phyloP scores from a whole-genome alignment of 2,329 filamentous ascomycete species.

The Neurospora sp. region DNA sequence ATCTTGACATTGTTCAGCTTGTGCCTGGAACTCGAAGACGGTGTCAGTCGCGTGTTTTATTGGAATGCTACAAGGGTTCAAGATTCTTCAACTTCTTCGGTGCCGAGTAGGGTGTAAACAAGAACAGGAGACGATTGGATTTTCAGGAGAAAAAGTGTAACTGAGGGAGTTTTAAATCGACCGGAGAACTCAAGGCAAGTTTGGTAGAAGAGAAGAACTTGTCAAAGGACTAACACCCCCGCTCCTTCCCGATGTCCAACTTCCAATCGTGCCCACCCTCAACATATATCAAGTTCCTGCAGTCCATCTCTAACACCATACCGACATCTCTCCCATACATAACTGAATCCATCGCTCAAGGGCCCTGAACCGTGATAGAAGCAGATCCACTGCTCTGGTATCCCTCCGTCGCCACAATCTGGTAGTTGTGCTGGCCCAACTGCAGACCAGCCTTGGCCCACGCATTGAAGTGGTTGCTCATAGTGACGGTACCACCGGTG shows the following conservation, averaged over 20 bases:
- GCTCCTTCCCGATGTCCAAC: neutral
- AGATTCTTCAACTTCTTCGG: neutral
- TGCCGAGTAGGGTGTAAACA: neutral
- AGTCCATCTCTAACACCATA: neutral
- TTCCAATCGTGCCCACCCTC: neutral
- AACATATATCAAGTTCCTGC: neutral
- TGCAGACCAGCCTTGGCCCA: constrained; percentile 35
- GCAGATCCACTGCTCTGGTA: constrained; percentile 21
- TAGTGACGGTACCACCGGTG: constrained; percentile 37
- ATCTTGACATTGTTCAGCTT: neutral
- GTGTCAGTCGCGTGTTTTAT: neutral
- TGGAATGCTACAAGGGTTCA: neutral
- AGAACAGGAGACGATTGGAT: neutral
- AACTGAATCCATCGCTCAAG: neutral
- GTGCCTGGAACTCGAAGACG: neutral
- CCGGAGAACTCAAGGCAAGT: neutral
- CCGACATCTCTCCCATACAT: neutral
- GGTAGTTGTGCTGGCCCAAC: constrained; percentile 39
- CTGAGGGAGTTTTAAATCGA: neutral
- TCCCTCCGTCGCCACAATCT: constrained; percentile 42
- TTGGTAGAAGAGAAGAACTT: neutral
- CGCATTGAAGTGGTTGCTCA: constrained; percentile 41
- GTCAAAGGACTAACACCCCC: neutral
- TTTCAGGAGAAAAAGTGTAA: neutral
- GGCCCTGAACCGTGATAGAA: neutral